Percentiles rank a stretch among this genome's conserved stretches.
phyloP scores from a whole-genome alignment of 352 stramenopile genomes.

The Phytophthora ohioensis region DNA sequence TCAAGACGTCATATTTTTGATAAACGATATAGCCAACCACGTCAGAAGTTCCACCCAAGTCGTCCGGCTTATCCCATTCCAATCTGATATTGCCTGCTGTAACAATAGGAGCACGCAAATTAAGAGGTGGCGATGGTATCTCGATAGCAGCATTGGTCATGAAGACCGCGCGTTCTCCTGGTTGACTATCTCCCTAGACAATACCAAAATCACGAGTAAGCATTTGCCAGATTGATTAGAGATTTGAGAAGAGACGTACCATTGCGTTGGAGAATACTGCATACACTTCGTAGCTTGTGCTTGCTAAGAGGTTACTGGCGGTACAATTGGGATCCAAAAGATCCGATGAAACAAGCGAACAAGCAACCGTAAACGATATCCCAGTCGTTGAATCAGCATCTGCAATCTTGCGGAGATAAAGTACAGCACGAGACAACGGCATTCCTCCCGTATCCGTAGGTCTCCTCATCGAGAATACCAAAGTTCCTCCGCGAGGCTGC shows the following conservation, averaged over 20 bases:
- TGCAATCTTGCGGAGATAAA: conserved; percentile 45
- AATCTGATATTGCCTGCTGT: conserved; percentile 68
- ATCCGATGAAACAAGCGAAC: conserved; percentile 6
- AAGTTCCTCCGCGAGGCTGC: conserved; percentile 38
- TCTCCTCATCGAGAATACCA: conserved; percentile 45
- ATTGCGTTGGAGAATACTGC: conserved; percentile 46
- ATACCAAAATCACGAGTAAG: background rate
- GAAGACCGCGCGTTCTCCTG: conserved; percentile 28
- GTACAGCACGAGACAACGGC: conserved; percentile 33
- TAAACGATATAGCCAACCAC: conserved; percentile 67
- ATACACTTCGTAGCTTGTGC: conserved; percentile 61
- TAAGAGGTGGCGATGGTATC: conserved; percentile 53
- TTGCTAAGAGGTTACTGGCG: conserved; percentile 45
- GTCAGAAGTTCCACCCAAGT: conserved; percentile 54
- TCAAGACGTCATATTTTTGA: conserved; percentile 35
- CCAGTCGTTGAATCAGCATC: background rate
- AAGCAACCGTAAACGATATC: conserved; percentile 32
- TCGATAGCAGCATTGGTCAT: conserved; percentile 38
- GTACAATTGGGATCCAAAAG: conserved; percentile 34
- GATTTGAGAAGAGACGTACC: conserved; percentile 30
- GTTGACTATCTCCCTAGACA: conserved; percentile 44
- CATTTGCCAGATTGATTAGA: background rate
- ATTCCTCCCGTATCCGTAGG: conserved; percentile 50
- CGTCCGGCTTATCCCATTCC: conserved; percentile 54
- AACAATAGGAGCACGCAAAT: conserved; percentile 41